Evolutionary conservation across 1,139 yeast genomes (phyloP).

Genomic region (Pichia cactophila): DNA sequence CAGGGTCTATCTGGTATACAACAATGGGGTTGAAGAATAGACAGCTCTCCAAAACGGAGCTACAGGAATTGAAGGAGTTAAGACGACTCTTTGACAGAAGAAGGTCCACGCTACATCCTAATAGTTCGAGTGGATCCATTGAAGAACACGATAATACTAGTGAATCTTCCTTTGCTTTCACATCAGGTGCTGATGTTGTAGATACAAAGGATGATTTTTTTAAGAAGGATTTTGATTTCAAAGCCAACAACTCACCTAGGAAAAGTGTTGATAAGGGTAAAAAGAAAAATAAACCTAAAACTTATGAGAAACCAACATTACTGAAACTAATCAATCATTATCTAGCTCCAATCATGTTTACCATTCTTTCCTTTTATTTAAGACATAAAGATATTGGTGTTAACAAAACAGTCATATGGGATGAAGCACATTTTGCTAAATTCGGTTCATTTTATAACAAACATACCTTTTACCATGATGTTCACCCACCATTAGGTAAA

Average conservation of each 20-base stretch:
- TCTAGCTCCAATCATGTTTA: constrained; percentile 45
- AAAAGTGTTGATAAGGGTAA: background rate
- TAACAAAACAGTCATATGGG: constrained; percentile 78
- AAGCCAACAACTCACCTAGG: background rate
- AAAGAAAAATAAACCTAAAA: background rate
- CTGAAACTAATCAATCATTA: constrained; percentile 1
- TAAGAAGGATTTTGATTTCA: background rate
- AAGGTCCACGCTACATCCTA: background rate
- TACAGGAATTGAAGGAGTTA: background rate
- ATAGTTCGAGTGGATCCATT: background rate
- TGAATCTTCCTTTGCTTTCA: background rate
- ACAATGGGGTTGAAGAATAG: background rate
- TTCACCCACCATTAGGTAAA: constrained; percentile 74
- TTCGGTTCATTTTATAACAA: constrained; percentile 44
- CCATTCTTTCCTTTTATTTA: constrained; percentile 50
- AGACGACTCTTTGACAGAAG: background rate
- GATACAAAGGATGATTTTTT: background rate
- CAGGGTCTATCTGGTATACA: background rate
- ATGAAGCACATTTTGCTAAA: constrained; percentile 83
- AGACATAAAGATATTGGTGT: constrained; percentile 62
- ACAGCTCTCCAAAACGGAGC: background rate
- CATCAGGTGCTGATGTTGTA: background rate
- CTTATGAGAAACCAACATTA: background rate
- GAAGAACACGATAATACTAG: no score
- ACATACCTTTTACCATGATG: constrained; percentile 67